phyloP scores from a whole-genome alignment of 352 stramenopile species.

The Pythium aphanidermatum region DNA sequence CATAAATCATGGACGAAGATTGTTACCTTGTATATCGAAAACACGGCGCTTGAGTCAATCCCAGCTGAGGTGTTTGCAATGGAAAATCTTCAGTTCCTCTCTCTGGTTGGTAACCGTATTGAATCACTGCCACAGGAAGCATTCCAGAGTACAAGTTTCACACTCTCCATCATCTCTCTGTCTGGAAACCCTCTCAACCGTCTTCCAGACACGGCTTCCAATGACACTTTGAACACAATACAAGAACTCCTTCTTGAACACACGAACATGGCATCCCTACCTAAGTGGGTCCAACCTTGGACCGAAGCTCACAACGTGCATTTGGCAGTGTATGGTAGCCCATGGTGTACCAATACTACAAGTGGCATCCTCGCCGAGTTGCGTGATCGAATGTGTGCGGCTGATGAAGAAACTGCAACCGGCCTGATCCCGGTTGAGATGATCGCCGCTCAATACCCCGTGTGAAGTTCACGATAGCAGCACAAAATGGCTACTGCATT shows the following conservation, averaged over 20 bases:
- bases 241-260: slow-evolving; percentile 5
- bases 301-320: no score
- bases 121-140: not conserved
- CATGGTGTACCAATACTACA: no score
- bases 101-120: slow-evolving; percentile 7
- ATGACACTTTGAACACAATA: not conserved
- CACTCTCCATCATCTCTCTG: not conserved
- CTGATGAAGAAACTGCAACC: no score
- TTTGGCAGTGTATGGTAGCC: no score
- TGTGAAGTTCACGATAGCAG: no score
- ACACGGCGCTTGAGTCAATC: not conserved
- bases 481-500: no score
- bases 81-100: slow-evolving; percentile 1
- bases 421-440: no score
- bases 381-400: no score
- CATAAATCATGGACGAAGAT: not conserved
- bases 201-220: not conserved
- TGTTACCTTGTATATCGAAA: slow-evolving; percentile 7
- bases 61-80: slow-evolving; percentile 1
- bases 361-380: no score
- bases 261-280: slow-evolving; percentile 3
- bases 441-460: no score
- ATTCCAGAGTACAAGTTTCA: not conserved
- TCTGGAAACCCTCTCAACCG: slow-evolving; percentile 1
- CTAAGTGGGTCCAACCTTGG: no score